These are phyloP conservation scores for Xerocomellus chrysenteron DNA, from an alignment of 768 basidiomycete species.

Conservation along the genomic window DNA sequence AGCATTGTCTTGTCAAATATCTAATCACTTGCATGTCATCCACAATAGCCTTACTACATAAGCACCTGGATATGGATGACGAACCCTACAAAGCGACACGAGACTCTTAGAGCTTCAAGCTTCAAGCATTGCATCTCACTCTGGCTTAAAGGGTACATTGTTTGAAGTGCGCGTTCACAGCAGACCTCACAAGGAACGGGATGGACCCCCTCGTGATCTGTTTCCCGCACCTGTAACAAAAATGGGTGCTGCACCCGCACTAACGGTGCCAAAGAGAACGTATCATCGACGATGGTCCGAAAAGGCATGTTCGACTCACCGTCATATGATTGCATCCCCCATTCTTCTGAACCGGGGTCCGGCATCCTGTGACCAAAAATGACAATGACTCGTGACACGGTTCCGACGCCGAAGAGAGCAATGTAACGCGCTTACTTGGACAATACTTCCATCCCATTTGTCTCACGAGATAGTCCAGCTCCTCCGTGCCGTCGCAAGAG, in stretches of 20 bases:
- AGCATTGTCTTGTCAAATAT: no score
- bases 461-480: conserved; percentile 49
- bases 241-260: conserved; percentile 59
- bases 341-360: conserved; percentile 49
- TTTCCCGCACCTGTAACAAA: conserved; percentile 53
- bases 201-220: conserved; percentile 41
- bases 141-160: conserved; percentile 30
- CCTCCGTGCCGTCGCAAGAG: conserved; percentile 57
- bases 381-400: not conserved
- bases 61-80: not conserved
- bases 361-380: conserved; percentile 32
- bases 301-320: conserved; percentile 34
- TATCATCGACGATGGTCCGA: not conserved
- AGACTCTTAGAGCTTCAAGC: not conserved
- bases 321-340: conserved; percentile 63
- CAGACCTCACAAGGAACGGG: conserved; percentile 30
- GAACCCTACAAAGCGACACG: not conserved
- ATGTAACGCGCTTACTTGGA: conserved; percentile 41
- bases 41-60: not conserved
- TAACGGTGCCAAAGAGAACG: conserved; percentile 14
- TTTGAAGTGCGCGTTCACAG: conserved; percentile 34
- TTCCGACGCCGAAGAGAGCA: not conserved
- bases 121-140: no score
- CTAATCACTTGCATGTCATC: no score
- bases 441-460: conserved; percentile 62